A percentile compares a stretch with the other conserved stretches of the same genome.
phyloP scores from a whole-genome alignment of 2,329 filamentous ascomycete species.

The Emergomyces pasteurianus region DNA sequence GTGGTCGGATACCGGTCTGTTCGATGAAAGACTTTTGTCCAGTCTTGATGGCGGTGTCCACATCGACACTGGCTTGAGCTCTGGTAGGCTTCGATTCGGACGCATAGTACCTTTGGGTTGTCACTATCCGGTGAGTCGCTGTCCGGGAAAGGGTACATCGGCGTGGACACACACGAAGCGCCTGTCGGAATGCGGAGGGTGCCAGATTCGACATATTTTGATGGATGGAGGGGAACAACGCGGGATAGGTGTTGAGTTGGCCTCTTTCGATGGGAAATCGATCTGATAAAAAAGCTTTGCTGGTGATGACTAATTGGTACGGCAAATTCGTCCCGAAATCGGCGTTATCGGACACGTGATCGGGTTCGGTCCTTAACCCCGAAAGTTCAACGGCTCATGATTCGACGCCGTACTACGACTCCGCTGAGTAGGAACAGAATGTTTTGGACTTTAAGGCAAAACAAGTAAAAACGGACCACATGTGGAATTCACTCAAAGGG shows the following conservation, averaged over 20 bases:
- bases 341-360: neutral
- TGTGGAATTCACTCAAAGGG: neutral
- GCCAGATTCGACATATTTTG: slow-evolving; percentile 51
- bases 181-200: slow-evolving; percentile 62
- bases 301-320: slow-evolving; percentile 3
- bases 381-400: neutral
- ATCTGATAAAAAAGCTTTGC: slow-evolving; percentile 5
- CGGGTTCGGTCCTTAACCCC: neutral
- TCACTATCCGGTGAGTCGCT: slow-evolving; percentile 28
- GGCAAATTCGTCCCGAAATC: neutral
- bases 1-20: slow-evolving; percentile 43
- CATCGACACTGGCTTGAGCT: slow-evolving; percentile 66
- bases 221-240: neutral
- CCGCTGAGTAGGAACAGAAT: too few relatives aligned
- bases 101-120: slow-evolving; percentile 57
- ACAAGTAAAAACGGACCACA: too few relatives aligned
- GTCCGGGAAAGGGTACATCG: slow-evolving; percentile 34
- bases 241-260: neutral
- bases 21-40: slow-evolving; percentile 69
- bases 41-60: slow-evolving; percentile 73
- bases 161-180: slow-evolving; percentile 47
- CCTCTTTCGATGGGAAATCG: neutral
- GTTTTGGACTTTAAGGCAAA: too few relatives aligned
- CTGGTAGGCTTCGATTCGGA: slow-evolving; percentile 59
- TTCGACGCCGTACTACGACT: too few relatives aligned